phyloP scores from a whole-genome alignment of 2,329 filamentous ascomycete species.

The Clathrospora elynae region DNA sequence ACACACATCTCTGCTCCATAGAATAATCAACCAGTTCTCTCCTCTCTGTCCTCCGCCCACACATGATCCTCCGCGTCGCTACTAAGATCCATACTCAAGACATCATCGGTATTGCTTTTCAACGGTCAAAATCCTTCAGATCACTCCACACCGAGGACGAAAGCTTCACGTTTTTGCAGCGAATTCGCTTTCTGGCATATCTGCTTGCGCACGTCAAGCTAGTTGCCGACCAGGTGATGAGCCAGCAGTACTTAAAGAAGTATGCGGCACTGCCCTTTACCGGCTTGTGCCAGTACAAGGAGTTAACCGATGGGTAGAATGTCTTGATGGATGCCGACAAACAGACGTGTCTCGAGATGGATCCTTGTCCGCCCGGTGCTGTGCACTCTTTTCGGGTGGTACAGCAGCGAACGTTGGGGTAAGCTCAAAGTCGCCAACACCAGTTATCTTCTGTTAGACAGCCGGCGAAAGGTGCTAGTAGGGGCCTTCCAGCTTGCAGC shows the following conservation, averaged over 20 bases:
- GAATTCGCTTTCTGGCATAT: slow-evolving; percentile 1
- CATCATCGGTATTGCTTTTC: slow-evolving; percentile 2
- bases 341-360: no score
- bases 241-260: background rate
- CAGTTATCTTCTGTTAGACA: no score
- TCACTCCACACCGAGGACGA: slow-evolving; percentile 1
- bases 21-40: slow-evolving; percentile 3
- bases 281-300: background rate
- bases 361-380: no score
- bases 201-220: slow-evolving; percentile 8
- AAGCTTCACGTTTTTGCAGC: slow-evolving; percentile 9
- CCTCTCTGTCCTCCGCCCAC: slow-evolving; percentile 1
- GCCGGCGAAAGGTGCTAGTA: no score
- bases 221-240: slow-evolving; percentile 7
- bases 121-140: background rate
- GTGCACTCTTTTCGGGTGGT: no score
- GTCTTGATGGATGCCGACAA: no score
- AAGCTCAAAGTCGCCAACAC: no score
- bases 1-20: slow-evolving; percentile 3
- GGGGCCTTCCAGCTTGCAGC: no score
- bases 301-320: slow-evolving; percentile 1
- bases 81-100: no score
- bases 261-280: slow-evolving; percentile 4
- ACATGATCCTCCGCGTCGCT: no score
- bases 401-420: no score